These are phyloP conservation scores for Pholiota conissans DNA, from an alignment of 768 basidiomycete genomes.

Conservation along the genomic window DNA sequence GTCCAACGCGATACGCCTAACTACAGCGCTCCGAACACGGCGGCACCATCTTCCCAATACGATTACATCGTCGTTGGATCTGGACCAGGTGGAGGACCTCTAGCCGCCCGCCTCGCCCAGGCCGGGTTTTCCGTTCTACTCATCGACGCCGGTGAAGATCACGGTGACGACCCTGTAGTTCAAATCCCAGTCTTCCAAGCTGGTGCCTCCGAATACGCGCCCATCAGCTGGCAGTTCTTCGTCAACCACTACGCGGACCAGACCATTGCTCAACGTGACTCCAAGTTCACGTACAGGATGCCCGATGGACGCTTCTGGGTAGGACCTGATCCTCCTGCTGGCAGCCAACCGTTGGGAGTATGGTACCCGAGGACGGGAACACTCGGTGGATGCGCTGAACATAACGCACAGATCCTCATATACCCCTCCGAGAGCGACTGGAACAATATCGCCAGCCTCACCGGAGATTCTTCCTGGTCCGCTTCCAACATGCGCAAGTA, in stretches of 20 bases:
- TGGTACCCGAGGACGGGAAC: slow-evolving; percentile 5
- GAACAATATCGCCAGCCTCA: slow-evolving; percentile 4
- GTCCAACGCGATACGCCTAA: not conserved
- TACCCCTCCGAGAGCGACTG: slow-evolving; percentile 9
- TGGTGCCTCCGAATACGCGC: slow-evolving; percentile 2
- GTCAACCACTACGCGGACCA: slow-evolving; percentile 6
- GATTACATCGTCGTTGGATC: not conserved
- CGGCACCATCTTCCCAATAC: not conserved
- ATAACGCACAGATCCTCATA: slow-evolving; percentile 4
- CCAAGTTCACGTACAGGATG: slow-evolving; percentile 4
- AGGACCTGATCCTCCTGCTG: slow-evolving; percentile 3
- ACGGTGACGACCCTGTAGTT: slow-evolving; percentile 3
- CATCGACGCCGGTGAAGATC: slow-evolving; percentile 6
- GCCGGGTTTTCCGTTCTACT: not conserved
- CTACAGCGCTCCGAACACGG: not conserved
- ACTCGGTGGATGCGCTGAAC: slow-evolving; percentile 5
- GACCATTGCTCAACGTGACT: slow-evolving; percentile 1
- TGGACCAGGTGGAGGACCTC: slow-evolving; percentile 5
- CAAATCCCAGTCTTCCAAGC: slow-evolving; percentile 3
- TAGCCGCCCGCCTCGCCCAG: slow-evolving; percentile 7
- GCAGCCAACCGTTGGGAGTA: slow-evolving; percentile 4
- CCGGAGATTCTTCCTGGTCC: slow-evolving; percentile 6
- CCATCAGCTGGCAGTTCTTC: slow-evolving; percentile 7
- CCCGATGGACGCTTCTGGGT: slow-evolving; percentile 6
- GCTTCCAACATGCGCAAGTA: slow-evolving; percentile 5